A percentile compares a stretch with the other conserved stretches of the same genome.
phyloP scores from a whole-genome alignment of 2,329 filamentous ascomycete genomes.

The Cladophialophora chaetospira region DNA sequence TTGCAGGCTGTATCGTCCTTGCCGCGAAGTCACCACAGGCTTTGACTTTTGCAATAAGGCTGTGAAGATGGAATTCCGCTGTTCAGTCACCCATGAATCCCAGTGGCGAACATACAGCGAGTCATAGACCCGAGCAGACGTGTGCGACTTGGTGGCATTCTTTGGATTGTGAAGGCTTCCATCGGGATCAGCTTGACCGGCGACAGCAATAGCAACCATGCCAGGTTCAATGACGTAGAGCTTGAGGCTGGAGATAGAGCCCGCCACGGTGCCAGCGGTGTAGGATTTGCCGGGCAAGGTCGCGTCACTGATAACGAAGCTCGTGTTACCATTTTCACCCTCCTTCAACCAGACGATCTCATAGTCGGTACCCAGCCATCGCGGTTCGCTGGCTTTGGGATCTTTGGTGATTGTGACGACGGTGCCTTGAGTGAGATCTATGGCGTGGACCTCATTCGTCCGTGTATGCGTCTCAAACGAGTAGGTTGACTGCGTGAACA shows the following conservation, averaged over 20 bases:
- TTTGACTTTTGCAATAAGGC: constrained; percentile 48
- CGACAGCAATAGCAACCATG: constrained; percentile 49
- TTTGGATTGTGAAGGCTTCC: constrained; percentile 54
- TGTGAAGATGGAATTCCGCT: constrained; percentile 54
- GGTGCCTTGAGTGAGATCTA: constrained; percentile 46
- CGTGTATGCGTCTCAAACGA: constrained; percentile 53
- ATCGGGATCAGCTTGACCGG: constrained; percentile 51
- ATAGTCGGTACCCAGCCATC: constrained; percentile 48
- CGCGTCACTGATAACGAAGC: constrained; percentile 48
- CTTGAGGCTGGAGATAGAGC: constrained; percentile 50
- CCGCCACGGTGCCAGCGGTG: constrained; percentile 49
- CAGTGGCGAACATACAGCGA: constrained; percentile 57
- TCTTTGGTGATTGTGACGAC: constrained; percentile 49
- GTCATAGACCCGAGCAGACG: constrained; percentile 52
- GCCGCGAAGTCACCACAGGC: constrained; percentile 40
- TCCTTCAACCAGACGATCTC: constrained; percentile 51
- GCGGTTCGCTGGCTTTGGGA: constrained; percentile 47
- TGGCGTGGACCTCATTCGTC: constrained; percentile 49
- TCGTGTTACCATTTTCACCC: constrained; percentile 48
- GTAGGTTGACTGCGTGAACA: constrained; percentile 53
- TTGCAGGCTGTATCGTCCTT: constrained; percentile 42
- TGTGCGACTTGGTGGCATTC: constrained; percentile 49
- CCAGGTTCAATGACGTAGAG: constrained; percentile 45
- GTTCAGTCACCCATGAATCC: constrained; percentile 53
- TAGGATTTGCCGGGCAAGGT: constrained; percentile 44